Conservation (phyloP, 2,329 filamentous ascomycete genomes). For the Fusarium denticulatum region DNA sequence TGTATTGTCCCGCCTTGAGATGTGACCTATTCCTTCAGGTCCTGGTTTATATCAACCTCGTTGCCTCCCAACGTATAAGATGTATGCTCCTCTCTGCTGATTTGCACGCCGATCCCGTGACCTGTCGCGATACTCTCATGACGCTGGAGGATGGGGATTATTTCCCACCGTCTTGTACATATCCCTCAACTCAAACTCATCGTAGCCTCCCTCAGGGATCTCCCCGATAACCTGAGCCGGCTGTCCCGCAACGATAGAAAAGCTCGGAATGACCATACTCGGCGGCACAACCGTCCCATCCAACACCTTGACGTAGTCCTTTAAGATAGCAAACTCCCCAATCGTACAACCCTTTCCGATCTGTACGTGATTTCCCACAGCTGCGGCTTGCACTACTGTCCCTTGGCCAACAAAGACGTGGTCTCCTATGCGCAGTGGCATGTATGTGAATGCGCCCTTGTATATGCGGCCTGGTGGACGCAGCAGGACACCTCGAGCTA, state of each 20-base stretch:
- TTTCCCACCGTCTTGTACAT: conserved; percentile 73
- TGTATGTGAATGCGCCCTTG: conserved; percentile 81
- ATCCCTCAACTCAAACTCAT: conserved; percentile 71
- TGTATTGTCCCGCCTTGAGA: not conserved
- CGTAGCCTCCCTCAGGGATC: conserved; percentile 75
- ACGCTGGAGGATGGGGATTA: conserved; percentile 52
- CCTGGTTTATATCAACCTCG: too few species aligned
- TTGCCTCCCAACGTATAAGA: not conserved
- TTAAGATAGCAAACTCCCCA: conserved; percentile 89
- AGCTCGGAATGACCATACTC: conserved; percentile 92
- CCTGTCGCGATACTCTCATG: conserved; percentile 27
- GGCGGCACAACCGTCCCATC: conserved; percentile 85
- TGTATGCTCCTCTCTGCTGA: not conserved
- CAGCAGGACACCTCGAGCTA: conserved; percentile 80
- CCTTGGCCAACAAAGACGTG: conserved; percentile 88
- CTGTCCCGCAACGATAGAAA: conserved; percentile 86
- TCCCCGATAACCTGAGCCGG: conserved; percentile 85
- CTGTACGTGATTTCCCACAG: conserved; percentile 85
- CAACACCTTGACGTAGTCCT: conserved; percentile 90
- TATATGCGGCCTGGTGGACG: conserved; percentile 85
- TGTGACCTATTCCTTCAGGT: not conserved
- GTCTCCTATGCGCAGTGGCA: conserved; percentile 91
- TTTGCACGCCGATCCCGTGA: not conserved
- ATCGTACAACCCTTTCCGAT: conserved; percentile 82
- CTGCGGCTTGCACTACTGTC: conserved; percentile 83